A percentile compares a stretch with the other conserved stretches of the same genome.
Conservation (phyloP, 192 early-diverging fungal genomes). For the Gaertneriomyces semiglobifer region DNA sequence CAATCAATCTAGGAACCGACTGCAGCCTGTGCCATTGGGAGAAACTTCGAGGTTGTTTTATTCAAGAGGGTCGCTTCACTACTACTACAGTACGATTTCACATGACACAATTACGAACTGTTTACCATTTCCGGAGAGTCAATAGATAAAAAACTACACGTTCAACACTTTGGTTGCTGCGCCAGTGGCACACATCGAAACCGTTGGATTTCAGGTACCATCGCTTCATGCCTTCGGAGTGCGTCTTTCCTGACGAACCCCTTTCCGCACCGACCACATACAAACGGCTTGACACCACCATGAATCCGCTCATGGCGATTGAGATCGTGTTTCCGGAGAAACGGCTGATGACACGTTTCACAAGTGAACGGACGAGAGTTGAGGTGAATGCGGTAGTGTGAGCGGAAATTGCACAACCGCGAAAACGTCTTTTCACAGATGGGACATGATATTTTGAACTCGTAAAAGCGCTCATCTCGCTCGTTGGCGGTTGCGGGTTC, state of each 20-base stretch:
- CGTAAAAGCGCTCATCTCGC: neutral
- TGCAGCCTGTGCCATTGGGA: too few species aligned
- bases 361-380: slow-evolving; percentile 23
- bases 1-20: too few species aligned
- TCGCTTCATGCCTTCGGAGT: slow-evolving; percentile 30
- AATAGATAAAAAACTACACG: too few species aligned
- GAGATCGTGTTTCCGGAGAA: slow-evolving; percentile 48
- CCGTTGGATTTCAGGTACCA: slow-evolving; percentile 34
- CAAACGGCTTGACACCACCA: slow-evolving; percentile 25
- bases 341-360: slow-evolving; percentile 25
- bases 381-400: slow-evolving; percentile 27
- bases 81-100: too few species aligned
- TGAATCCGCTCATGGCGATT: slow-evolving; percentile 49
- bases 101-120: too few species aligned
- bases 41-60: too few species aligned
- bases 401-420: slow-evolving; percentile 26
- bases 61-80: too few species aligned
- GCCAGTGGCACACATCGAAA: slow-evolving; percentile 29
- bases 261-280: slow-evolving; percentile 28
- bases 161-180: too few species aligned
- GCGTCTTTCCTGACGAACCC: slow-evolving; percentile 33
- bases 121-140: too few species aligned
- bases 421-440: slow-evolving; percentile 17
- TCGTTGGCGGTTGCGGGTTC: too few species aligned
- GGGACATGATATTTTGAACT: slow-evolving; percentile 19